These are phyloP conservation scores for Pinus taeda DNA, from an alignment of 75 land plant genomes.

Conservation along the genomic window DNA sequence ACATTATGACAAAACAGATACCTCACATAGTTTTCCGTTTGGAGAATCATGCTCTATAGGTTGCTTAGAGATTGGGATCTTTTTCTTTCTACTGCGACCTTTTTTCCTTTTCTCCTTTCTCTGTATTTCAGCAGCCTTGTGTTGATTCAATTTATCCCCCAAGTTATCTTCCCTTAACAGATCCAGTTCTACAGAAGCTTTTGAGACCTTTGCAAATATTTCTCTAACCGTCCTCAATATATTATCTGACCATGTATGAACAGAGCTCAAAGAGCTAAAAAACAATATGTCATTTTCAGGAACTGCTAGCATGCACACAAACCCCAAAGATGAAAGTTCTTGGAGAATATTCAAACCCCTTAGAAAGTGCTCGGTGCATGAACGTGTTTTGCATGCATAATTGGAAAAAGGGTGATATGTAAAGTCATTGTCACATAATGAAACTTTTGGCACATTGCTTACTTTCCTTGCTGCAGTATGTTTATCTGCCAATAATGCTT, in stretches of 20 bases:
- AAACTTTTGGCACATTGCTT: no score
- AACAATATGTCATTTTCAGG: constrained; percentile 31
- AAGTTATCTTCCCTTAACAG: constrained; percentile 52
- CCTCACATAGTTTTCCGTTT: constrained; percentile 1
- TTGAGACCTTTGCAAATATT: constrained; percentile 54
- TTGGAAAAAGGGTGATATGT: no score
- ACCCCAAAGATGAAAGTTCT: constrained; percentile 24
- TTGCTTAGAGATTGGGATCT: not conserved
- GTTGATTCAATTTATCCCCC: constrained; percentile 18
- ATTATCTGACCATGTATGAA: constrained; percentile 50
- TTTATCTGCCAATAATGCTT: no score
- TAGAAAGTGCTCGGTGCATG: no score
- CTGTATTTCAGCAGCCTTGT: constrained; percentile 13
- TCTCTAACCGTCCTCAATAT: constrained; percentile 53
- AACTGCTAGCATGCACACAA: constrained; percentile 13
- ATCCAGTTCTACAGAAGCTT: constrained; percentile 63
- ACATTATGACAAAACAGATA: not conserved
- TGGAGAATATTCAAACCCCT: not conserved
- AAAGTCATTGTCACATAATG: no score
- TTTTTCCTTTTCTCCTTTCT: constrained; percentile 49
- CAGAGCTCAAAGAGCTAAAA: constrained; percentile 52
- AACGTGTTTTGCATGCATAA: no score
- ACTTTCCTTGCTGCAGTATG: no score
- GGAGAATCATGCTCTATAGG: not conserved
- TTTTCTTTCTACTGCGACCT: constrained; percentile 25